phyloP scores from a whole-genome alignment of 257 asterid genomes.

The Solanum chilense region DNA sequence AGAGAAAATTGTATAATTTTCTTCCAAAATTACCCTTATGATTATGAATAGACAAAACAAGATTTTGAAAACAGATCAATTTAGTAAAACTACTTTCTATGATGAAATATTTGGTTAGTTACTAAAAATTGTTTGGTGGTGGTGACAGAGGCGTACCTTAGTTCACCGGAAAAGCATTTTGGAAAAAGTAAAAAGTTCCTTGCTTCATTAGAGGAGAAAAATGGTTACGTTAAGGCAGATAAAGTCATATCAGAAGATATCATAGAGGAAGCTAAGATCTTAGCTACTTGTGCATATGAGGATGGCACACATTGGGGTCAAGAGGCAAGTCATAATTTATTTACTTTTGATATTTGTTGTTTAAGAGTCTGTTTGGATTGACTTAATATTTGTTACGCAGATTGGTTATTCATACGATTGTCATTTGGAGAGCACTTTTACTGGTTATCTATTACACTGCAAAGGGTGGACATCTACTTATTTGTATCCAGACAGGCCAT shows the following conservation, averaged over 20 bases:
- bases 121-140: neutral
- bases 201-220: neutral
- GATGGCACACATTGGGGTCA: slow-evolving; percentile 1
- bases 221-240: neutral
- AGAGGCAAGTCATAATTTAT: neutral
- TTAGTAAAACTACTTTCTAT: neutral
- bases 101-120: neutral
- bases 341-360: too few species aligned
- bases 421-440: slow-evolving; percentile 47
- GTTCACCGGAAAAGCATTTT: neutral
- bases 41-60: neutral
- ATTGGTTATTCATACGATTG: slow-evolving; percentile 62
- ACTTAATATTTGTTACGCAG: slow-evolving; percentile 15
- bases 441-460: slow-evolving; percentile 1
- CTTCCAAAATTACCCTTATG: neutral
- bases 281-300: neutral
- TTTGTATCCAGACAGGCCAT: slow-evolving; percentile 1
- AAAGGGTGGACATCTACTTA: slow-evolving; percentile 1
- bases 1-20: neutral
- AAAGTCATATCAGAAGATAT: neutral
- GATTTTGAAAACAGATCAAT: neutral
- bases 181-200: neutral
- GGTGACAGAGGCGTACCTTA: neutral
- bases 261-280: neutral
- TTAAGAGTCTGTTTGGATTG: too few species aligned